Base-by-base conservation (phyloP, 1,139 yeast genomes). In the Scheffersomyces stambukii region DNA sequence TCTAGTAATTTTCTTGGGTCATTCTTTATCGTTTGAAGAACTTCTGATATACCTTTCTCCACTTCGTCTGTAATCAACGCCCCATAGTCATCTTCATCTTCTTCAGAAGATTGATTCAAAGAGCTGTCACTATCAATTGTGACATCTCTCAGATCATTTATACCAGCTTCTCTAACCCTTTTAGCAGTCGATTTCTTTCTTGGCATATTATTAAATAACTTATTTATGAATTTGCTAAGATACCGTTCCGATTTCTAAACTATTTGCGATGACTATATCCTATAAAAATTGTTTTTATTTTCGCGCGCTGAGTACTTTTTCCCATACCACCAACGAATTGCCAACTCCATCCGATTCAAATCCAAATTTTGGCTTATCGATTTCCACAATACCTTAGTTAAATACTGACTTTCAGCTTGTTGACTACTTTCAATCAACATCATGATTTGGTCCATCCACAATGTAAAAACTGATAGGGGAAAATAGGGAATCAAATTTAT, bases 21-120 rank as follows among this genome's bases (percentile, higher is more conserved):
- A 6, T 67, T 66, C 47, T 74, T 76, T 38, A 93, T 73, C 0
- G 95, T 81, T 14, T 62, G 52, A 32, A 93, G 57, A 2, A 91
- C 95, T 29, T 77, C 67, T 32, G 73, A 66, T 42, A 93, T 81
- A 8, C 94, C 94, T 11, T 67, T 57, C 42, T 93, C 96, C 6
- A 93, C 85, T 32, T 83, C 88, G 27, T 77, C 88, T 0, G 97
- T 91, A 31, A 85, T 68, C 35, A 91, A 63, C 21, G 86, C 95
- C 27, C 96, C 99, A 45, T 57, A 81, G 38, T 89, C 96, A 50
- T 93, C 99, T 56, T 93, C 99, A 4, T 81, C 91, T 51, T 86
- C 96, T 2, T 66, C 59, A 4, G 64, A 54, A 13, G 40, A 26
- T 8, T 12, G 19, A 3, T 16, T 16, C 4, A 8, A 3, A n/a